Conservation (phyloP, 2,329 filamentous ascomycete genomes). For the Colletotrichum sp. region DNA sequence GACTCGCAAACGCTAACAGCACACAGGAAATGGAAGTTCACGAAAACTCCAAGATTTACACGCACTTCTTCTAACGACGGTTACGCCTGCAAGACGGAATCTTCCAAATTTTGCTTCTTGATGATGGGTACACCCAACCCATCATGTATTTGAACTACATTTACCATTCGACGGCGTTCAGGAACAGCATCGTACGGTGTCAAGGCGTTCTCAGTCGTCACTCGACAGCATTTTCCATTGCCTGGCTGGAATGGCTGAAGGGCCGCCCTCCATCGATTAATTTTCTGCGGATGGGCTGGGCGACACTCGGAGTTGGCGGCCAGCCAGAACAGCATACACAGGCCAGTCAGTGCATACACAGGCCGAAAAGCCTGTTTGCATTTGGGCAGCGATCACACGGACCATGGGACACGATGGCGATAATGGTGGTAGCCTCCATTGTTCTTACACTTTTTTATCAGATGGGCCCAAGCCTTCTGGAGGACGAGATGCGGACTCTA, state of each 20-base stretch:
- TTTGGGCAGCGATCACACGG: conserved; percentile 12
- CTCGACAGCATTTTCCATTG: conserved; percentile 24
- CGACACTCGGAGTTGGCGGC: conserved; percentile 1
- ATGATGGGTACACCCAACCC: conserved; percentile 24
- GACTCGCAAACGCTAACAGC: conserved; percentile 39
- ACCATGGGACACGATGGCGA: conserved; percentile 15
- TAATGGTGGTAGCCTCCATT: conserved; percentile 5
- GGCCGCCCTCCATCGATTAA: conserved; percentile 35
- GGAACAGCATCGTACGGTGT: conserved; percentile 65
- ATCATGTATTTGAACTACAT: conserved; percentile 58
- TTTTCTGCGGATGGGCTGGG: conserved; percentile 5
- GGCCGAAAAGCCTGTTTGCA: conserved; percentile 8
- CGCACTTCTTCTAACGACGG: conserved; percentile 92
- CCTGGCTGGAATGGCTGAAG: not conserved
- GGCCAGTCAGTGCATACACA: conserved; percentile 11
- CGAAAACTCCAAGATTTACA: conserved; percentile 98
- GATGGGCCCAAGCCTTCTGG: conserved; percentile 3
- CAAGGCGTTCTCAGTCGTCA: conserved; percentile 52
- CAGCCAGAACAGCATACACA: not conserved
- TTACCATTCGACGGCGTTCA: conserved; percentile 56
- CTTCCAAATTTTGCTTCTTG: conserved; percentile 34
- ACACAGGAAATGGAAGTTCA: conserved; percentile 98
- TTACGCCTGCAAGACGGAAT: conserved; percentile 29
- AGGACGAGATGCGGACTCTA: not conserved
- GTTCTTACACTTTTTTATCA: conserved; percentile 14